Conservation (phyloP, 2,329 filamentous ascomycete species). For the Hansfordia pulvinata region DNA sequence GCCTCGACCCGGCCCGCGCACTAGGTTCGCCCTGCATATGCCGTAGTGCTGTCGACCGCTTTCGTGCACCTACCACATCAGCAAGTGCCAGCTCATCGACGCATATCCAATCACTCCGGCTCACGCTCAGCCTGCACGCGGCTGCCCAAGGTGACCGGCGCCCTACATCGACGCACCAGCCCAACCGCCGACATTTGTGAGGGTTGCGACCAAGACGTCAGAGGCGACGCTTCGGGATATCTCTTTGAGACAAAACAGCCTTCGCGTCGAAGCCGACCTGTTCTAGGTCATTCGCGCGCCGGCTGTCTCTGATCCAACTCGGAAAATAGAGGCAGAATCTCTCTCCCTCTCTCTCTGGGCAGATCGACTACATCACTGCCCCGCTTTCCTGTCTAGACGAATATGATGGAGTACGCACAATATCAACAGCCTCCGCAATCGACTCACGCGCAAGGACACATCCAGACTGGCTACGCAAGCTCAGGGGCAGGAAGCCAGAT, state of each 20-base stretch:
- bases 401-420: constrained; percentile 64
- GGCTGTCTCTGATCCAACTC: constrained; percentile 13
- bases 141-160: constrained; percentile 29
- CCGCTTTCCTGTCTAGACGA: constrained; percentile 15
- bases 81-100: constrained; percentile 48
- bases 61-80: constrained; percentile 36
- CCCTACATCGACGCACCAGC: constrained; percentile 25
- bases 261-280: constrained; percentile 9
- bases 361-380: constrained; percentile 15
- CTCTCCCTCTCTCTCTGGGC: no score
- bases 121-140: constrained; percentile 29
- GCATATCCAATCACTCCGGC: constrained; percentile 44
- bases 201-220: constrained; percentile 13
- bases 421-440: constrained; percentile 58
- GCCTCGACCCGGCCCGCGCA: constrained; percentile 21
- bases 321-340: constrained; percentile 16
- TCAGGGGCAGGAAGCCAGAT: constrained; percentile 43
- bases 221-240: no score
- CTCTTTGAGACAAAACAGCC: constrained; percentile 11
- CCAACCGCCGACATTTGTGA: constrained; percentile 32
- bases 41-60: constrained; percentile 39
- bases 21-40: constrained; percentile 45
- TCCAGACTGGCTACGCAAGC: constrained; percentile 48
- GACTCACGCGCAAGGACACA: constrained; percentile 42
- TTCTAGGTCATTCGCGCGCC: constrained; percentile 7